Evolutionary conservation across 768 basidiomycete genomes (phyloP).

Genomic region (Amylocystis lapponica): DNA sequence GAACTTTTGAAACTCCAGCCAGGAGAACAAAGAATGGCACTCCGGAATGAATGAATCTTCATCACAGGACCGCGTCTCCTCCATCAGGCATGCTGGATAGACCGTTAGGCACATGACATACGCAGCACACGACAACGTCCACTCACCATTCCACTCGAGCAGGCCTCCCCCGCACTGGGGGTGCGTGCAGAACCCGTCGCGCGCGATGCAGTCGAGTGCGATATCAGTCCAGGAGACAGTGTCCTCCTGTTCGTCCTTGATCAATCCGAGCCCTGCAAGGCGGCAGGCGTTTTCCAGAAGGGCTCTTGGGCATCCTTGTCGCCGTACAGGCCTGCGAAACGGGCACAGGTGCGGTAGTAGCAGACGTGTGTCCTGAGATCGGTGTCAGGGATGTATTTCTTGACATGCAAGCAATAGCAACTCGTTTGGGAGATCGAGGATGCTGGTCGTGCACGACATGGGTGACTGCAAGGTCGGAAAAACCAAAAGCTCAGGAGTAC

Average conservation of each 20-base stretch:
- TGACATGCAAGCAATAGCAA: conserved; percentile 11
- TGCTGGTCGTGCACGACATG: too few species aligned
- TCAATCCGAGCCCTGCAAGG: conserved; percentile 10
- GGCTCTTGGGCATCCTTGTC: conserved; percentile 10
- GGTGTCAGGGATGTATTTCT: conserved; percentile 7
- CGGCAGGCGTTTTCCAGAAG: conserved; percentile 10
- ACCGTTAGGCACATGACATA: neutral
- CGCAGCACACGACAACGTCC: neutral
- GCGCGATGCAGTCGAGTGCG: conserved; percentile 11
- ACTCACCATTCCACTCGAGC: conserved; percentile 14
- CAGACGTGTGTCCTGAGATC: conserved; percentile 20
- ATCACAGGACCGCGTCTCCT: neutral
- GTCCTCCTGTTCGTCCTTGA: neutral
- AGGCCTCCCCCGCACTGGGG: conserved; percentile 11
- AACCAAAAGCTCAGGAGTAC: too few species aligned
- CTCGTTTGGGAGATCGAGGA: conserved; percentile 10
- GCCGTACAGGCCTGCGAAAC: conserved; percentile 16
- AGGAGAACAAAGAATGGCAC: conserved; percentile 6
- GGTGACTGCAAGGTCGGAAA: too few species aligned
- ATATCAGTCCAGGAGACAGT: conserved; percentile 14
- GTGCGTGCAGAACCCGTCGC: conserved; percentile 16
- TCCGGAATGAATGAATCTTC: too few species aligned
- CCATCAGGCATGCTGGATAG: neutral
- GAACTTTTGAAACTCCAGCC: conserved; percentile 4
- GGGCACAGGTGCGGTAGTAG: conserved; percentile 12